These are phyloP conservation scores for Pestalotiopsis sp. DNA, from an alignment of 2,329 filamentous ascomycete species.

Conservation along the genomic window DNA sequence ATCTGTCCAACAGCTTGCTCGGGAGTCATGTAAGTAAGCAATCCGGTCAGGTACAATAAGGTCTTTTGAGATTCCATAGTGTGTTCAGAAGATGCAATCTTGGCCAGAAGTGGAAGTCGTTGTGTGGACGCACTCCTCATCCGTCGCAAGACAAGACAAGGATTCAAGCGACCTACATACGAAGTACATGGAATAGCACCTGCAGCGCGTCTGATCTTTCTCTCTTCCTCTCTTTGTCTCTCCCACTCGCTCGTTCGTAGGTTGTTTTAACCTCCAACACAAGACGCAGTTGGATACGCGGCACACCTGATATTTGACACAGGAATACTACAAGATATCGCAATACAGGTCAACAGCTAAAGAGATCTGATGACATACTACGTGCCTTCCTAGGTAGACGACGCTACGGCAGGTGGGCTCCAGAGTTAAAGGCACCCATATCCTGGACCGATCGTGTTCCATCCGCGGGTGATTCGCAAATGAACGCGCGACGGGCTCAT, in stretches of 20 bases:
- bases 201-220: background rate
- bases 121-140: background rate
- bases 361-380: background rate
- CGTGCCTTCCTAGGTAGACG: background rate
- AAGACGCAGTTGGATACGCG: background rate
- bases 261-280: no score
- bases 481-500: conserved; percentile 2
- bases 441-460: background rate
- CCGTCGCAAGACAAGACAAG: background rate
- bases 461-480: conserved; percentile 6
- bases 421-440: background rate
- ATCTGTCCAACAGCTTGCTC: no score
- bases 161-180: background rate
- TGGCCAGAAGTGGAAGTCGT: background rate
- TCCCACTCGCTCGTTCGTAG: background rate
- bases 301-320: background rate
- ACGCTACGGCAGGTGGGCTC: background rate
- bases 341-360: background rate
- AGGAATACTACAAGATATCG: background rate
- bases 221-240: background rate
- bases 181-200: background rate
- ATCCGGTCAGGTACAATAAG: no score
- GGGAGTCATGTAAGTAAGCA: no score
- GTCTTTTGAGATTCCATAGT: background rate
- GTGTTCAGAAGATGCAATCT: background rate